Percentiles rank a stretch among this genome's conserved stretches.
phyloP scores from a whole-genome alignment of 2,329 filamentous ascomycete species.

The Claviceps purpurea region DNA sequence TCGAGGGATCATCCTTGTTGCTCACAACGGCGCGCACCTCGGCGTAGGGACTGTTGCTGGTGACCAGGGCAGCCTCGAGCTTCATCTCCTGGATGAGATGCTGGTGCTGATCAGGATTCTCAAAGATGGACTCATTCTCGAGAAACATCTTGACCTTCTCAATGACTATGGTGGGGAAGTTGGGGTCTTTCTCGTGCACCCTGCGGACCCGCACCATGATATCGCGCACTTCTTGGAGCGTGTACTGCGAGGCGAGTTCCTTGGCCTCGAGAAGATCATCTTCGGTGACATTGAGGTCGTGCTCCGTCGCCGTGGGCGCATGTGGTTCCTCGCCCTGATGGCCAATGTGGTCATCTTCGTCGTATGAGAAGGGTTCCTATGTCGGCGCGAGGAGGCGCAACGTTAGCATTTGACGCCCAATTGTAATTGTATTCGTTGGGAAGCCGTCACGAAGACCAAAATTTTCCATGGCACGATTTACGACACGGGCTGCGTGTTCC shows the following conservation, averaged over 20 bases:
- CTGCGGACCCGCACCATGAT: conserved; percentile 28
- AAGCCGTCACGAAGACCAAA: neutral
- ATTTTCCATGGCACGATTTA: too few relatives aligned
- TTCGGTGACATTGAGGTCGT: conserved; percentile 31
- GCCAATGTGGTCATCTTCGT: conserved; percentile 23
- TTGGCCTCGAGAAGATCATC: conserved; percentile 32
- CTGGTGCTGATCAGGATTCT: conserved; percentile 31
- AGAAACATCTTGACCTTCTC: conserved; percentile 28
- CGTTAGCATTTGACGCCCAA: neutral
- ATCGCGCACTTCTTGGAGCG: conserved; percentile 28
- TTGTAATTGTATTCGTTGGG: neutral
- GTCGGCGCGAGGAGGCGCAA: neutral
- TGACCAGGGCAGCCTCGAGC: conserved; percentile 39
- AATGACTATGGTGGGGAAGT: conserved; percentile 26
- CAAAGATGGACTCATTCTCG: conserved; percentile 30
- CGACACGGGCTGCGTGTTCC: too few relatives aligned
- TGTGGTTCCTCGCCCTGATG: conserved; percentile 15
- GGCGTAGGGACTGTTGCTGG: conserved; percentile 42
- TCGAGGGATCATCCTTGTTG: conserved; percentile 37
- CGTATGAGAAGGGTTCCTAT: conserved; percentile 24
- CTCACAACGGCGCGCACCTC: conserved; percentile 43
- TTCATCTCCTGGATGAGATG: conserved; percentile 40
- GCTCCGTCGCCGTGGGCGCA: conserved; percentile 15
- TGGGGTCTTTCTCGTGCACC: conserved; percentile 29
- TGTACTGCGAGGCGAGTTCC: conserved; percentile 28